phyloP scores from a whole-genome alignment of 768 basidiomycete genomes.

The Tremella mesenterica region DNA sequence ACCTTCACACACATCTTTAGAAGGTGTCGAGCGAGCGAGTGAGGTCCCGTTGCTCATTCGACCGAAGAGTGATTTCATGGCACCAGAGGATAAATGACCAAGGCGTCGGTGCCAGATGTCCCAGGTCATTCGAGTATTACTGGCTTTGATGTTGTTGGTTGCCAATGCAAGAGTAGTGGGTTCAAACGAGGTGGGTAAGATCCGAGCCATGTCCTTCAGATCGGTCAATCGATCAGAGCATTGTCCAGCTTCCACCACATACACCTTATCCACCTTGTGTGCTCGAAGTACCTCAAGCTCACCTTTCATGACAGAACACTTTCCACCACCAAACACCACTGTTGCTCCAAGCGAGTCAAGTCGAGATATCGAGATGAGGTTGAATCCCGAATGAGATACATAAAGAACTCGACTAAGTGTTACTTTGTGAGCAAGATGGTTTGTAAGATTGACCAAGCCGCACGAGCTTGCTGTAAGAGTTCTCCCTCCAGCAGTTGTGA shows the following conservation, averaged over 20 bases:
- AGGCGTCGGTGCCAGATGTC: slow-evolving; percentile 2
- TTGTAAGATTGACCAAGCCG: neutral
- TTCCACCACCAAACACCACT: neutral
- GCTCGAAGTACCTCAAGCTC: neutral
- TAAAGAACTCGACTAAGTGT: neutral
- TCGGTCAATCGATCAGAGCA: too few relatives aligned
- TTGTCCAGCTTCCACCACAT: too few relatives aligned
- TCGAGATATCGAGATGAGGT: slow-evolving; percentile 1
- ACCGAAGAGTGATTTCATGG: slow-evolving; percentile 3
- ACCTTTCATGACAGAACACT: neutral
- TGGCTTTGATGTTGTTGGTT: neutral
- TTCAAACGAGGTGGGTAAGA: neutral
- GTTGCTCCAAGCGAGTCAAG: neutral
- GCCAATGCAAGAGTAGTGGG: neutral
- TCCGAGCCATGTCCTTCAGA: neutral
- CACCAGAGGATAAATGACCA: neutral
- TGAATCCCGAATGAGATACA: slow-evolving; percentile 1
- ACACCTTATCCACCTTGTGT: neutral
- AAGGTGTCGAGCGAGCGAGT: neutral
- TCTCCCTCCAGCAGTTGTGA: slow-evolving; percentile 1
- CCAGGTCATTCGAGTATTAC: neutral
- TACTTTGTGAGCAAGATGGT: neutral
- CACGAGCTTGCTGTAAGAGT: neutral
- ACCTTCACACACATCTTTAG: neutral
- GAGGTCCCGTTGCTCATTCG: neutral